Evolutionary conservation across 495 filamentous ascomycete genomes (phyloP).

Genomic region (Darksidea phi): DNA sequence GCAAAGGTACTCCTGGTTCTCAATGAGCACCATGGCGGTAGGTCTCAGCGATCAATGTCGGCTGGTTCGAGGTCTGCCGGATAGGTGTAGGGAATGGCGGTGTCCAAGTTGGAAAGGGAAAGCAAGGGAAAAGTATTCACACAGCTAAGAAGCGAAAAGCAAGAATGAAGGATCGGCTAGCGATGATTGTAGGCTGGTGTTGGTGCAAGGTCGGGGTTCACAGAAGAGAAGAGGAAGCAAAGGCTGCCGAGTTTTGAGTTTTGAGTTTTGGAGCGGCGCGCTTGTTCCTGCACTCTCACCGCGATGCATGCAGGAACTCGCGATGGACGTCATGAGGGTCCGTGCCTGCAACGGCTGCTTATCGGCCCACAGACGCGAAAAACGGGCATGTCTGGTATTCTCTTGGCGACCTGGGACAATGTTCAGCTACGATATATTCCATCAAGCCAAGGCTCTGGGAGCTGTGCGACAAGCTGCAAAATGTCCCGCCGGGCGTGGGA

Average conservation of each 20-base stretch:
- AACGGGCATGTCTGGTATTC: neutral
- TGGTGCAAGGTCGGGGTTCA: neutral
- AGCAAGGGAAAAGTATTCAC: constrained; percentile 11
- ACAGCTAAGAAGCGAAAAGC: constrained; percentile 23
- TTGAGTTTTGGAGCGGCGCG: constrained; percentile 10
- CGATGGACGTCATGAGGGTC: constrained; percentile 29
- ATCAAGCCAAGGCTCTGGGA: neutral
- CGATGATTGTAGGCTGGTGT: neutral
- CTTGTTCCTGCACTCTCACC: constrained; percentile 11
- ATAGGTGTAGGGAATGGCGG: constrained; percentile 1
- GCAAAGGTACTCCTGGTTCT: constrained; percentile 77
- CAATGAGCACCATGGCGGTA: constrained; percentile 75
- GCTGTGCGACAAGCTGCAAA: neutral
- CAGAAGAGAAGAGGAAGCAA: constrained; percentile 1
- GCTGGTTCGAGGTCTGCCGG: neutral
- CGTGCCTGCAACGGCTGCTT: constrained; percentile 16
- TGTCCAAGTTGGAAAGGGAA: constrained; percentile 1
- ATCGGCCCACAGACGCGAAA: constrained; percentile 2
- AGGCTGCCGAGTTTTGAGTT: constrained; percentile 15
- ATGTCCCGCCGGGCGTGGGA: neutral
- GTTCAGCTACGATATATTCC: neutral
- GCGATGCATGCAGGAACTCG: constrained; percentile 30
- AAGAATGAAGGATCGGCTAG: constrained; percentile 11
- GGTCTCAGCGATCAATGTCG: neutral
- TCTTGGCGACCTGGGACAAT: neutral